These are phyloP conservation scores for Xylaria sp. DNA, from an alignment of 495 filamentous ascomycete genomes.

Conservation along the genomic window DNA sequence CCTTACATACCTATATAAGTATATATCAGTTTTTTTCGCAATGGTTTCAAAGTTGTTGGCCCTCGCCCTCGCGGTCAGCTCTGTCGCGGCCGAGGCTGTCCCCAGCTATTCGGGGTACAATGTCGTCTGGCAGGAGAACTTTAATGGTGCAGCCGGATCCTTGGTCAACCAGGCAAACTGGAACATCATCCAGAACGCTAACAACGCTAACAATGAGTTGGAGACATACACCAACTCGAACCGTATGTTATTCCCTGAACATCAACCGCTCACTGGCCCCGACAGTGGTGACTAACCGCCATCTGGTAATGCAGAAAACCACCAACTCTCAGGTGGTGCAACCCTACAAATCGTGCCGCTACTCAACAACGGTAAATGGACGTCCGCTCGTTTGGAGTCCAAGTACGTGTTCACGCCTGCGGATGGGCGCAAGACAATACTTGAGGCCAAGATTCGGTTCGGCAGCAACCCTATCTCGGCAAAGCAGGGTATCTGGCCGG, in stretches of 20 bases:
- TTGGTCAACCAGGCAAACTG: slow-evolving; percentile 46
- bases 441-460: slow-evolving; percentile 53
- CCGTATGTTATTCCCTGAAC: slow-evolving; percentile 14
- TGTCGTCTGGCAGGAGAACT: slow-evolving; percentile 49
- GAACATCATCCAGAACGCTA: slow-evolving; percentile 47
- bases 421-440: slow-evolving; percentile 46
- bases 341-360: slow-evolving; percentile 57
- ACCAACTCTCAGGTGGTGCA: slow-evolving; percentile 50
- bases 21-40: slow-evolving; percentile 57
- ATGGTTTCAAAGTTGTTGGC: slow-evolving; percentile 54
- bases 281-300: background rate
- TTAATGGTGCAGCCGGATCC: slow-evolving; percentile 40
- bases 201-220: slow-evolving; percentile 53
- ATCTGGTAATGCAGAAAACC: slow-evolving; percentile 33
- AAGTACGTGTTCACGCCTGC: slow-evolving; percentile 52
- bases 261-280: background rate
- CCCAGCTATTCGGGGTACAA: slow-evolving; percentile 44
- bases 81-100: slow-evolving; percentile 41
- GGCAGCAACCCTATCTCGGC: slow-evolving; percentile 44
- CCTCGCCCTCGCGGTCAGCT: slow-evolving; percentile 28
- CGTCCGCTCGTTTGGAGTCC: slow-evolving; percentile 57
- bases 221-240: slow-evolving; percentile 48
- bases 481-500: slow-evolving; percentile 61
- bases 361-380: slow-evolving; percentile 50
- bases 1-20: background rate